A percentile compares a stretch with the other conserved stretches of the same genome.
phyloP scores from a whole-genome alignment of 2,329 filamentous ascomycete species.

The Fusarium redolens region DNA sequence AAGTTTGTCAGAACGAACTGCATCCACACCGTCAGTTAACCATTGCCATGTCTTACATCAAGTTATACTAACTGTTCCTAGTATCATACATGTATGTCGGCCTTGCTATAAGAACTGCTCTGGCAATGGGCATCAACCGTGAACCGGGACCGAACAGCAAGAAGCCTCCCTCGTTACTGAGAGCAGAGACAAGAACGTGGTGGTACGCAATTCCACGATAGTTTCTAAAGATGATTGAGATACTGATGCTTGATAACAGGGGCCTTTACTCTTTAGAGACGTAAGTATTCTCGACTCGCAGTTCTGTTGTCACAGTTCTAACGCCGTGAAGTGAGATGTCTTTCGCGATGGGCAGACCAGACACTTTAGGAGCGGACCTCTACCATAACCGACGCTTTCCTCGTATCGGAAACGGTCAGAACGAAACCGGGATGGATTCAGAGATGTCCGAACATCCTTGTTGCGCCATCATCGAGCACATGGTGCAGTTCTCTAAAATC shows the following conservation, averaged over 20 bases:
- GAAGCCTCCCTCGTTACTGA: background rate
- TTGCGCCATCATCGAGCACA: background rate
- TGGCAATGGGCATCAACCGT: background rate
- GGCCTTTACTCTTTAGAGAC: background rate
- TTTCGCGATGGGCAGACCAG: background rate
- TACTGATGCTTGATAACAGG: background rate
- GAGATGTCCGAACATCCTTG: background rate
- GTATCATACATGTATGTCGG: background rate
- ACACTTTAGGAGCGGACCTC: background rate
- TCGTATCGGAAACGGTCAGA: background rate
- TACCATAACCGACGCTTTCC: background rate
- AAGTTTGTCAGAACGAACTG: background rate
- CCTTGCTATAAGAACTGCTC: background rate
- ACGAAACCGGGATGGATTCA: background rate
- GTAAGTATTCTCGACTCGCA: background rate
- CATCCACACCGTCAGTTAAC: background rate
- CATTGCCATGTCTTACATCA: fast-evolving
- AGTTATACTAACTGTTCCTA: fast-evolving
- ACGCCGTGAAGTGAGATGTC: background rate
- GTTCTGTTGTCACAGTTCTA: fast-evolving
- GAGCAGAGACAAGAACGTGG: background rate
- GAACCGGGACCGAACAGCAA: background rate
- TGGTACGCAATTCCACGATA: background rate
- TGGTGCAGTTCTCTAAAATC: background rate
- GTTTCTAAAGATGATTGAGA: too few relatives aligned